phyloP scores from a whole-genome alignment of 2,329 filamentous ascomycete species.

The Colletotrichum sp. region DNA sequence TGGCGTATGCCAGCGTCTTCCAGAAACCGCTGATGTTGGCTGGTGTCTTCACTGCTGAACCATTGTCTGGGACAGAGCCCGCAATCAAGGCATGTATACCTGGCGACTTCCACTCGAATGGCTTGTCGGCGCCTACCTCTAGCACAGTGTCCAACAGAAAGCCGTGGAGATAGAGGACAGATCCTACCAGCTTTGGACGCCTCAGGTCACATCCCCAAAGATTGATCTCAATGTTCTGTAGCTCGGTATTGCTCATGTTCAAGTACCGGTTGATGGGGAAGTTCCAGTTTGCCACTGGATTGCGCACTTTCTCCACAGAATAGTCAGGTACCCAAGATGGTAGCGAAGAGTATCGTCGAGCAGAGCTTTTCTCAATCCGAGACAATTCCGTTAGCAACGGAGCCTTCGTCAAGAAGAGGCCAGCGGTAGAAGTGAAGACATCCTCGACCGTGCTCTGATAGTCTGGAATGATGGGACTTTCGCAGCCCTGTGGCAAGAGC shows the following conservation, averaged over 20 bases:
- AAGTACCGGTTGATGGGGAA: neutral
- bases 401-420: neutral
- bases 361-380: neutral
- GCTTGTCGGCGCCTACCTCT: neutral
- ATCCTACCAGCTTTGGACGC: neutral
- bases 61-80: too few species aligned
- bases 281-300: neutral
- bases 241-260: neutral
- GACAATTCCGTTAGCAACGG: neutral
- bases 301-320: neutral
- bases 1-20: too few species aligned
- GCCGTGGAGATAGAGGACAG: neutral
- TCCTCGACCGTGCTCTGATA: conserved; percentile 1
- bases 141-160: neutral
- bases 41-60: too few species aligned
- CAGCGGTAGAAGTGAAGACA: neutral
- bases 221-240: neutral
- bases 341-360: neutral
- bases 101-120: neutral
- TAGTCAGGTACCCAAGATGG: conserved; percentile 14
- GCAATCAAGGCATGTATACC: neutral
- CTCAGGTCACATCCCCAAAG: neutral
- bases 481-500: neutral
- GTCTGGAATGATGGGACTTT: conserved; percentile 1
- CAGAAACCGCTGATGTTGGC: too few species aligned